Percentiles rank a stretch among this genome's conserved stretches.
Evolutionary conservation across 2,329 filamentous ascomycete genomes (phyloP).

Genomic region (Epichloe baconii): DNA sequence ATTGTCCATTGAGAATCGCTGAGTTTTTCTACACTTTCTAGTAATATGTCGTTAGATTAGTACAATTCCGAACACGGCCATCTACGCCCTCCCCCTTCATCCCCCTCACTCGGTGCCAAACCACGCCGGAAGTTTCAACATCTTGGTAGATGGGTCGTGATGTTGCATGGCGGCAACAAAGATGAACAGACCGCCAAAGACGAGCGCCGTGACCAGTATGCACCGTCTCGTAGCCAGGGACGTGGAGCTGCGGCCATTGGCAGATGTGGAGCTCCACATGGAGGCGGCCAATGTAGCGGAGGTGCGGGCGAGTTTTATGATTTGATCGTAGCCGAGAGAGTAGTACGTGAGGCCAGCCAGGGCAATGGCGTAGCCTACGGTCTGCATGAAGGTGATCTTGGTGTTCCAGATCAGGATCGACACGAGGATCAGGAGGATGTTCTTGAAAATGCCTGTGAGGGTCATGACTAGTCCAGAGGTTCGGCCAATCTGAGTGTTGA

Average conservation of each 20-base stretch:
- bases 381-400: constrained; percentile 55
- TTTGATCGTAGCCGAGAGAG: constrained; percentile 27
- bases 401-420: constrained; percentile 72
- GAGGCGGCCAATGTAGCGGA: constrained; percentile 13
- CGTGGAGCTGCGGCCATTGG: constrained; percentile 6
- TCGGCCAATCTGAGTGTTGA: constrained; percentile 56
- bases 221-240: constrained; percentile 5
- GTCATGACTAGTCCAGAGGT: constrained; percentile 79
- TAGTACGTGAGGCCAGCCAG: constrained; percentile 37
- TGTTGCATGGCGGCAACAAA: constrained; percentile 7
- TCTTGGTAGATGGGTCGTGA: constrained; percentile 2
- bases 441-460: constrained; percentile 75
- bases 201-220: constrained; percentile 7
- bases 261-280: constrained; percentile 11
- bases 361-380: constrained; percentile 66
- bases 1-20: background rate
- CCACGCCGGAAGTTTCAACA: constrained; percentile 2
- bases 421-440: constrained; percentile 66
- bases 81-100: background rate
- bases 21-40: background rate
- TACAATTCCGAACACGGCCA: background rate
- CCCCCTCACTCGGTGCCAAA: constrained; percentile 6
- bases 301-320: constrained; percentile 13
- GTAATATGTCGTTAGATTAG: background rate
- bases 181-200: constrained; percentile 8